phyloP scores from a whole-genome alignment of 139 green algal genomes.

The Ulvella scutata region DNA sequence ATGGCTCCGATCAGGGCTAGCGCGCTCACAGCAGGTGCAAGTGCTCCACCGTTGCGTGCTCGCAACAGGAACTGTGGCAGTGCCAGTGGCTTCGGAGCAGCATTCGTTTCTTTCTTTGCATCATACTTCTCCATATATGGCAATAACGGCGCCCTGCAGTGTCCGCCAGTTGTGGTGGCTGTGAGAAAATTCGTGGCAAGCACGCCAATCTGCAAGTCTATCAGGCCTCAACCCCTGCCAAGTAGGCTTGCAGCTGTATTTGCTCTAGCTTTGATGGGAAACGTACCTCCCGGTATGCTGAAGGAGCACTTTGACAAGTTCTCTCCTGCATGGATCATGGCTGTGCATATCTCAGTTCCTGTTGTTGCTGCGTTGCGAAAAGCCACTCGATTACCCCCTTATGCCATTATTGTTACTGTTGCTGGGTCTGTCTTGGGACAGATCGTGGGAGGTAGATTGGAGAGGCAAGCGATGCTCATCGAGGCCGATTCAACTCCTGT shows the following conservation, averaged over 20 bases:
- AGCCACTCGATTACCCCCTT: conserved; percentile 68
- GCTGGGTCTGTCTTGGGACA: conserved; percentile 48
- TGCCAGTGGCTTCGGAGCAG: too few relatives aligned
- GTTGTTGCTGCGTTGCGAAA: conserved; percentile 79
- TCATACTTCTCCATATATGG: not conserved
- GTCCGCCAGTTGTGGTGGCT: not conserved
- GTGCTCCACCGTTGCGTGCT: too few relatives aligned
- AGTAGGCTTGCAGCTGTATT: conserved; percentile 36
- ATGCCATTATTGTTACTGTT: conserved; percentile 60
- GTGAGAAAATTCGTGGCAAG: not conserved
- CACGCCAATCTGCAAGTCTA: conserved; percentile 2
- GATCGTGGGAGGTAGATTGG: conserved; percentile 27
- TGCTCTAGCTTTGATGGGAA: conserved; percentile 30
- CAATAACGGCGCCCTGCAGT: not conserved
- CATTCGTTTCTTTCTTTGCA: not conserved
- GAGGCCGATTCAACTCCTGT: too few relatives aligned
- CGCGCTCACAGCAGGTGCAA: too few relatives aligned
- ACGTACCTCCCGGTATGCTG: conserved; percentile 64
- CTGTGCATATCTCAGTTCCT: conserved; percentile 72
- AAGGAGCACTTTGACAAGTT: conserved; percentile 79
- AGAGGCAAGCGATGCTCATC: too few relatives aligned
- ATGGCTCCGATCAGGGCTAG: too few relatives aligned
- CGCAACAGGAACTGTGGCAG: too few relatives aligned
- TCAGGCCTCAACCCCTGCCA: conserved; percentile 49
- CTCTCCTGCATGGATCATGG: conserved; percentile 62